Conservation (phyloP, 2,329 filamentous ascomycete species). For the Coniosporium uncinatum region DNA sequence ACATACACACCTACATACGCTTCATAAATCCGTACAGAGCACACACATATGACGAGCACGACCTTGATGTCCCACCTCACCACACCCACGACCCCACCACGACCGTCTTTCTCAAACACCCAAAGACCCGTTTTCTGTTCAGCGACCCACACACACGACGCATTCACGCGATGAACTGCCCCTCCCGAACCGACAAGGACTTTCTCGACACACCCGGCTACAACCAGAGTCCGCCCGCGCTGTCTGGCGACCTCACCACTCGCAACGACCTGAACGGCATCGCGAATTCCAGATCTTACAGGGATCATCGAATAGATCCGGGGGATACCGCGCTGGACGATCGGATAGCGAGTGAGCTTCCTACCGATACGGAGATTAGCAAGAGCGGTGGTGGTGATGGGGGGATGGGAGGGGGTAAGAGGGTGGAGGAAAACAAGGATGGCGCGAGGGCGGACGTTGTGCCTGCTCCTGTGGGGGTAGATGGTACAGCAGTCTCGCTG, state of each 20-base stretch:
- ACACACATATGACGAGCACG: no score
- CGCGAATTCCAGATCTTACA: constrained; percentile 48
- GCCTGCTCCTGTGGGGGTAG: no score
- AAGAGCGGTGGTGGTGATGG: neutral
- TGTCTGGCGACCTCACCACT: constrained; percentile 56
- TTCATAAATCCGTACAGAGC: no score
- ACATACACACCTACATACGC: no score
- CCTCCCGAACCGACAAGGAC: constrained; percentile 53
- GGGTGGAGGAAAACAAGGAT: constrained; percentile 2
- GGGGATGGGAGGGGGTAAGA: neutral
- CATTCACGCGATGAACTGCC: constrained; percentile 73
- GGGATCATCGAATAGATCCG: constrained; percentile 31
- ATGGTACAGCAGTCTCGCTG: no score
- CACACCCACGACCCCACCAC: no score
- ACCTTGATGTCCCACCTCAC: no score
- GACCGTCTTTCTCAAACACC: no score
- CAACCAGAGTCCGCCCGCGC: constrained; percentile 55
- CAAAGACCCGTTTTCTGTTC: no score
- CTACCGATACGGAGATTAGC: neutral
- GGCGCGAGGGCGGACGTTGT: neutral
- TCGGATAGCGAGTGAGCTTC: constrained; percentile 8
- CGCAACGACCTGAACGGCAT: constrained; percentile 56
- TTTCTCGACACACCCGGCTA: constrained; percentile 43
- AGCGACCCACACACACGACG: no score
- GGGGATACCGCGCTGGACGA: constrained; percentile 17